phyloP scores from a whole-genome alignment of 73 alveolate genomes.

The Blepharisma stoltei region DNA sequence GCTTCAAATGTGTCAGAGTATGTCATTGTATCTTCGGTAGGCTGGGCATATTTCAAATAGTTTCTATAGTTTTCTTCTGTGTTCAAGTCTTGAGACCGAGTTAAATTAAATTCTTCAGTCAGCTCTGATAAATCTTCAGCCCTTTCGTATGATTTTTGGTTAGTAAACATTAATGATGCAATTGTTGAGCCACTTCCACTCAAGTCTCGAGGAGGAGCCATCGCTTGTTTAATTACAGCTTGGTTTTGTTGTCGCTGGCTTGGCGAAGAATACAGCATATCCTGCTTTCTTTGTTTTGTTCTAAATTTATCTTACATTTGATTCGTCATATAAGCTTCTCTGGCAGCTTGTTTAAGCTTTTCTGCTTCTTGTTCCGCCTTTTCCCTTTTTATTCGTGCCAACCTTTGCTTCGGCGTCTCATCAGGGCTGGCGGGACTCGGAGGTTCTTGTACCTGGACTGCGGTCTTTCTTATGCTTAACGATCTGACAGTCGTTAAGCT shows the following conservation, averaged over 20 bases:
- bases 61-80: neutral
- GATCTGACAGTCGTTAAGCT: constrained; percentile 21
- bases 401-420: constrained; percentile 49
- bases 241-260: constrained; percentile 26
- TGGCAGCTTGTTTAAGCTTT: constrained; percentile 35
- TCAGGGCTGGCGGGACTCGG: constrained; percentile 15
- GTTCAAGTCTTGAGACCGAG: neutral
- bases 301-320: constrained; percentile 5
- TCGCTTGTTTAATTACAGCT: neutral
- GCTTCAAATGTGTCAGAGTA: constrained; percentile 15
- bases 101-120: neutral
- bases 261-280: constrained; percentile 36
- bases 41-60: neutral
- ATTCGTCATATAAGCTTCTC: constrained; percentile 34
- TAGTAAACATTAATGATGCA: constrained; percentile 16
- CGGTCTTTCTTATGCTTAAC: neutral
- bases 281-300: constrained; percentile 40
- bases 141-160: neutral
- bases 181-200: constrained; percentile 10
- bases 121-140: neutral
- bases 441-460: constrained; percentile 37
- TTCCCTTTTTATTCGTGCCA: constrained; percentile 40
- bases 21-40: neutral
- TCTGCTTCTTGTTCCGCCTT: constrained; percentile 39
- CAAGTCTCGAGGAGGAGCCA: neutral